Percentiles rank a stretch among this genome's conserved stretches.
Conservation (phyloP, 2,329 filamentous ascomycete species). For the Fusarium buxicola region DNA sequence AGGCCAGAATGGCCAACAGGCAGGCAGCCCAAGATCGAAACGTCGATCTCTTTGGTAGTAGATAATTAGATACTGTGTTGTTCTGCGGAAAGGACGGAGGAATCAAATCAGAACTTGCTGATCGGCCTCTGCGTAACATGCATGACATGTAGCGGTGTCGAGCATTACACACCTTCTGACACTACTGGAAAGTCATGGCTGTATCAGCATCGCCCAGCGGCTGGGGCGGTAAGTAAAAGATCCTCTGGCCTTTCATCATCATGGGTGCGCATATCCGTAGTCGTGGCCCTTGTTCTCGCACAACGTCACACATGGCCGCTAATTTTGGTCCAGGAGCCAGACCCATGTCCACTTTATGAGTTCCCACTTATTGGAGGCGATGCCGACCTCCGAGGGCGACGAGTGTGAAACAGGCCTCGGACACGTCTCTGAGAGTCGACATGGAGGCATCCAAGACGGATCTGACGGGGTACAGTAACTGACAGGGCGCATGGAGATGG, state of each 20-base stretch:
- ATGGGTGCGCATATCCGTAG: neutral
- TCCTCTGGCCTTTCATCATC: neutral
- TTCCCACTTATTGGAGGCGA: slow-evolving; percentile 24
- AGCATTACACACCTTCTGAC: neutral
- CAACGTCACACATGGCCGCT: no score
- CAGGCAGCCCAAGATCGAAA: no score
- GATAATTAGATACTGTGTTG: no score
- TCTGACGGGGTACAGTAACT: slow-evolving; percentile 13
- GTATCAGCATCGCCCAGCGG: neutral
- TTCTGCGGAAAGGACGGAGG: neutral
- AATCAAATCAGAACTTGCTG: slow-evolving; percentile 7
- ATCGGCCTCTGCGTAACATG: slow-evolving; percentile 3
- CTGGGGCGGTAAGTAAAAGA: neutral
- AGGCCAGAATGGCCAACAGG: no score
- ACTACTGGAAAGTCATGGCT: neutral
- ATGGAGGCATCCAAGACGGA: neutral
- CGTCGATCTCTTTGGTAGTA: slow-evolving; percentile 1
- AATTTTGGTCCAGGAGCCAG: no score
- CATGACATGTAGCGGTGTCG: slow-evolving; percentile 1
- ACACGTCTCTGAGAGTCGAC: slow-evolving; percentile 16
- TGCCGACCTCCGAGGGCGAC: slow-evolving; percentile 13
- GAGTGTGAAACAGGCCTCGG: slow-evolving; percentile 5
- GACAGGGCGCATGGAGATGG: slow-evolving; percentile 18
- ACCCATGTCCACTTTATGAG: slow-evolving; percentile 3
- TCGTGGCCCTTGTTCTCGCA: neutral